Conservation (phyloP, 2,329 filamentous ascomycete species). For the Diaporthe sp. region DNA sequence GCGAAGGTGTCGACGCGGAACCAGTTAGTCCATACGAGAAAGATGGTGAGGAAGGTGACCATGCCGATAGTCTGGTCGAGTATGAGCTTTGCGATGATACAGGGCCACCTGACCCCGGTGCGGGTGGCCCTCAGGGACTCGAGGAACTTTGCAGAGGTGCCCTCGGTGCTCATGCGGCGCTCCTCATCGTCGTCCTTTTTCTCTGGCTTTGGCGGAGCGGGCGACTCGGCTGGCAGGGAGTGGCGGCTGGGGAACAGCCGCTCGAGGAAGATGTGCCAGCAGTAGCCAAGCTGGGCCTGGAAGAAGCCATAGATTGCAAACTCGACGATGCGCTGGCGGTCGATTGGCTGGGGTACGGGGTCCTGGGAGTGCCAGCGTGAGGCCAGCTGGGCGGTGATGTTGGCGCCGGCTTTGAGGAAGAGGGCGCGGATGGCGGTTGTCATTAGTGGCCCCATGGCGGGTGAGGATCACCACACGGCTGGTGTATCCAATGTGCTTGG, state of each 20-base stretch:
- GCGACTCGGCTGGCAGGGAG: constrained; percentile 9
- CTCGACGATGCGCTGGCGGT: constrained; percentile 44
- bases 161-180: constrained; percentile 38
- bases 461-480: constrained; percentile 10
- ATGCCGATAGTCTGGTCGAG: constrained; percentile 45
- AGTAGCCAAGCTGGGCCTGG: constrained; percentile 44
- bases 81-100: constrained; percentile 42
- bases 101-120: constrained; percentile 42
- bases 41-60: constrained; percentile 41
- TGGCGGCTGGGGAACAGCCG: constrained; percentile 42
- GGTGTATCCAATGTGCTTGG: no score
- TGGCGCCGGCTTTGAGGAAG: constrained; percentile 40
- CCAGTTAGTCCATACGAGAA: constrained; percentile 44
- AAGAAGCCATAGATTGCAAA: constrained; percentile 45
- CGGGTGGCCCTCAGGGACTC: constrained; percentile 30
- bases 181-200: constrained; percentile 41
- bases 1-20: constrained; percentile 40
- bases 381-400: constrained; percentile 40
- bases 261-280: constrained; percentile 44
- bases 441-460: constrained; percentile 36
- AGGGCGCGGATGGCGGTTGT: constrained; percentile 39
- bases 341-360: constrained; percentile 36
- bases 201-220: constrained; percentile 34
- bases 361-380: constrained; percentile 39
- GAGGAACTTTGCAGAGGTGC: constrained; percentile 33